Conservation (phyloP, 345 rosid species). For the Durio zibethinus region DNA sequence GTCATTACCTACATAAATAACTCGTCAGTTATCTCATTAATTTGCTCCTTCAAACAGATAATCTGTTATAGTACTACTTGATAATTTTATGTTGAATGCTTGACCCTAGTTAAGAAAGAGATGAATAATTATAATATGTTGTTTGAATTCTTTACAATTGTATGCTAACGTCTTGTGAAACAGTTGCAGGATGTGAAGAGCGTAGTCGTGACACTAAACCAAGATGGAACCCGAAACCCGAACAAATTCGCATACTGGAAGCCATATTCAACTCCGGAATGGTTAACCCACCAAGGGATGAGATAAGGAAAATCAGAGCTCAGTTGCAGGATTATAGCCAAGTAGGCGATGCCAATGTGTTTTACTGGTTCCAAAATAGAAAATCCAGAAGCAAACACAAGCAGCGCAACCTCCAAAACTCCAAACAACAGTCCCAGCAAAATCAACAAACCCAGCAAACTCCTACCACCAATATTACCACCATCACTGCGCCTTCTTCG, state of each 20-base stretch:
- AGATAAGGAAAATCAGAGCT: slow-evolving; percentile 70
- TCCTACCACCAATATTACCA: slow-evolving; percentile 16
- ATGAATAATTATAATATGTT: background rate
- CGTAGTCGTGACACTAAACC: slow-evolving; percentile 96
- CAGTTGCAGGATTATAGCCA: slow-evolving; percentile 95
- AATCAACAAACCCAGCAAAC: background rate
- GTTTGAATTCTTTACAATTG: background rate
- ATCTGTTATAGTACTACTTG: background rate
- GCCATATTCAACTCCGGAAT: slow-evolving; percentile 96
- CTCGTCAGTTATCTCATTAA: slow-evolving; percentile 6
- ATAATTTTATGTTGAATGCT: slow-evolving; percentile 2
- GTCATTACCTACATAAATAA: slow-evolving; percentile 7
- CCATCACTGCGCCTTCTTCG: slow-evolving; percentile 35
- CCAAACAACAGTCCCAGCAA: slow-evolving; percentile 44
- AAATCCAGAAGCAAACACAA: slow-evolving; percentile 97
- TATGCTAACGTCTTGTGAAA: background rate
- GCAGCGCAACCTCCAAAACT: slow-evolving; percentile 76
- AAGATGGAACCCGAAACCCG: slow-evolving; percentile 98
- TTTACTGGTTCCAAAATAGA: slow-evolving; percentile 98
- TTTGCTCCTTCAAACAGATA: background rate
- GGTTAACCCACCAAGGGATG: slow-evolving; percentile 99
- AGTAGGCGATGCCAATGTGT: slow-evolving; percentile 97
- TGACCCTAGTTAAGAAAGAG: background rate
- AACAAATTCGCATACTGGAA: slow-evolving; percentile 92
- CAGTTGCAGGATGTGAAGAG: slow-evolving; percentile 71